Conservation (phyloP, 345 rosid genomes). For the Leavenworthia alabamica region DNA sequence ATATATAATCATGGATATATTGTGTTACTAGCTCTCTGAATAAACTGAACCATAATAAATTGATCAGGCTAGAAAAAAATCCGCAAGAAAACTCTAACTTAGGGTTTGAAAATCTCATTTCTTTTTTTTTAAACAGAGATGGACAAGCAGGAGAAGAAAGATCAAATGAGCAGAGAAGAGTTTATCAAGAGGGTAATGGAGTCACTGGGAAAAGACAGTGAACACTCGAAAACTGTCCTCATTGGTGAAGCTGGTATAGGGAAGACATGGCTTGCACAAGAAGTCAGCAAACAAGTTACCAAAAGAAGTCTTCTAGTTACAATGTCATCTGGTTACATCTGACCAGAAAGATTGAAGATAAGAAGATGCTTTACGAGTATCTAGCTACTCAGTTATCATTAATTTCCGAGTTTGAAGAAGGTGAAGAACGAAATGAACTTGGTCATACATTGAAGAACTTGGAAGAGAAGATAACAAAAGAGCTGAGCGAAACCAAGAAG, state of each 20-base stretch:
- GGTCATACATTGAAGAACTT: not conserved
- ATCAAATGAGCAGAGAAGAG: not conserved
- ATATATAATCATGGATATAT: not conserved
- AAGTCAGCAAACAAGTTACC: not conserved
- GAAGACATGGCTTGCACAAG: conserved; percentile 30
- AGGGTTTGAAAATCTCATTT: not conserved
- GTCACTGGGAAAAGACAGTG: not conserved
- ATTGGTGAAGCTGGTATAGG: conserved; percentile 33
- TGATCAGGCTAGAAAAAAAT: not conserved
- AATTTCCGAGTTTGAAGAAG: conserved; percentile 25
- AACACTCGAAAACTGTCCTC: conserved; percentile 10
- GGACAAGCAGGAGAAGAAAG: conserved; percentile 7
- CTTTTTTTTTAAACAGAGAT: not conserved
- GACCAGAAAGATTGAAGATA: not conserved
- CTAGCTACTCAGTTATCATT: conserved; percentile 37
- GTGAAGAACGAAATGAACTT: conserved; percentile 9
- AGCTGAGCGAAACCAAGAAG: not conserved
- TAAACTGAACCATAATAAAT: not conserved
- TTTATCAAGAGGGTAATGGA: not conserved
- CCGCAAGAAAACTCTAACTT: not conserved
- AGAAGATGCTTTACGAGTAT: conserved; percentile 17
- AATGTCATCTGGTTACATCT: conserved; percentile 29
- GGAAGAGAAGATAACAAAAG: not conserved
- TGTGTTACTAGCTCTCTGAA: not conserved
- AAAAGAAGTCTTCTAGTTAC: not conserved